Evolutionary conservation across 2,329 filamentous ascomycete species (phyloP).

Genomic region (Seiridium cupressi): DNA sequence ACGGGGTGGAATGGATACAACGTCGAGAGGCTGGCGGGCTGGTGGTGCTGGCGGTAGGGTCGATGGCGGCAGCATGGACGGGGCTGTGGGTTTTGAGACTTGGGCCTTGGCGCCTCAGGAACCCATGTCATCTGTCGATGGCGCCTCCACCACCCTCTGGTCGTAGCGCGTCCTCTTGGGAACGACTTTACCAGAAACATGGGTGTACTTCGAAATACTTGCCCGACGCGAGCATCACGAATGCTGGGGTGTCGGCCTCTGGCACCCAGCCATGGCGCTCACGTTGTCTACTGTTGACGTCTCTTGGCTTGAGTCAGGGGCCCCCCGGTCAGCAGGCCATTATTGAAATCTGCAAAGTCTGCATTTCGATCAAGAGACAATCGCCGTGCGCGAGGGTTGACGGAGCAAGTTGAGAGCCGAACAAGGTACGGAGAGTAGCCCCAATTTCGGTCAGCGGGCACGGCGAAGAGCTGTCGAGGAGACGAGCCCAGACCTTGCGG

Average conservation of each 20-base stretch:
- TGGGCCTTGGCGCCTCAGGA: slow-evolving; percentile 2
- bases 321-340: neutral
- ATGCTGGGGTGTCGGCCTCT: neutral
- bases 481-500: neutral
- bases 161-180: neutral
- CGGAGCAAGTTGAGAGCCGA: neutral
- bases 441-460: slow-evolving; percentile 2
- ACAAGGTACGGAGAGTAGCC: neutral
- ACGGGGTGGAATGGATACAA: neutral
- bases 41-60: neutral
- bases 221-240: neutral
- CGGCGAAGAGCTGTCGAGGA: neutral
- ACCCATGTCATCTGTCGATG: slow-evolving; percentile 5
- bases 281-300: neutral
- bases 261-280: slow-evolving; percentile 3
- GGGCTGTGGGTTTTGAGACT: neutral
- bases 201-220: slow-evolving; percentile 7
- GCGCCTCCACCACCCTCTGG: slow-evolving; percentile 6
- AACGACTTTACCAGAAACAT: neutral
- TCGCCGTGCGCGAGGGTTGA: neutral
- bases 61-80: neutral
- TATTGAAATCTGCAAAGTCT: neutral
- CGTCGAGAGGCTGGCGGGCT: neutral
- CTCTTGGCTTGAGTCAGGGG: neutral
- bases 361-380: neutral